Conservation (phyloP, 371 early-diverging fungal species). For the Rhizomucor pusillus region DNA sequence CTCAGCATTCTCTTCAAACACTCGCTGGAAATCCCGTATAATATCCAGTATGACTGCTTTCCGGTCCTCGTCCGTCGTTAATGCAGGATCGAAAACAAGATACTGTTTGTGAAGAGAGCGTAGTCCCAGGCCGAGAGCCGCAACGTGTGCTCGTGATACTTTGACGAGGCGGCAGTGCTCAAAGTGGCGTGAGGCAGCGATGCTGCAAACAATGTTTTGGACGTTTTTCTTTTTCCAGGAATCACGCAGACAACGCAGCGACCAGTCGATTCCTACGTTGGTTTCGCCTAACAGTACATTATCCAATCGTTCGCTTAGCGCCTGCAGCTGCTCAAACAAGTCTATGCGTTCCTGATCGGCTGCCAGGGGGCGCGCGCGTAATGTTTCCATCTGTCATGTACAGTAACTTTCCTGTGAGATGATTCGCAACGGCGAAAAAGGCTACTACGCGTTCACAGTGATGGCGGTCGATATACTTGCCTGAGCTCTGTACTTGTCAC, state of each 20-base stretch:
- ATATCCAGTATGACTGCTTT: conserved; percentile 15
- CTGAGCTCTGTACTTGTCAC: no score
- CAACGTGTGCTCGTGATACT: not conserved
- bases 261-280: not conserved
- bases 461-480: no score
- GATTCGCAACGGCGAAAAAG: no score
- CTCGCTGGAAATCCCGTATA: conserved; percentile 21
- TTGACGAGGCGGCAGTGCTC: conserved; percentile 19
- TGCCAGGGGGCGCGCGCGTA: not conserved
- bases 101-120: no score
- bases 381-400: not conserved
- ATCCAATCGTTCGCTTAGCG: not conserved
- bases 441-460: no score
- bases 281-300: not conserved
- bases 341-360: not conserved
- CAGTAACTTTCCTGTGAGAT: no score
- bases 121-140: not conserved
- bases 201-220: not conserved
- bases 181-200: conserved; percentile 12
- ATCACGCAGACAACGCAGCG: not conserved
- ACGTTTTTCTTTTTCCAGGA: not conserved
- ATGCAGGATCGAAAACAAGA: no score
- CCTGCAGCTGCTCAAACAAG: not conserved
- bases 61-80: not conserved
- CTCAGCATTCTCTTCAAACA: conserved; percentile 36